Evolutionary conservation across 768 basidiomycete genomes (phyloP).

Genomic region (Heimioporus sp.): DNA sequence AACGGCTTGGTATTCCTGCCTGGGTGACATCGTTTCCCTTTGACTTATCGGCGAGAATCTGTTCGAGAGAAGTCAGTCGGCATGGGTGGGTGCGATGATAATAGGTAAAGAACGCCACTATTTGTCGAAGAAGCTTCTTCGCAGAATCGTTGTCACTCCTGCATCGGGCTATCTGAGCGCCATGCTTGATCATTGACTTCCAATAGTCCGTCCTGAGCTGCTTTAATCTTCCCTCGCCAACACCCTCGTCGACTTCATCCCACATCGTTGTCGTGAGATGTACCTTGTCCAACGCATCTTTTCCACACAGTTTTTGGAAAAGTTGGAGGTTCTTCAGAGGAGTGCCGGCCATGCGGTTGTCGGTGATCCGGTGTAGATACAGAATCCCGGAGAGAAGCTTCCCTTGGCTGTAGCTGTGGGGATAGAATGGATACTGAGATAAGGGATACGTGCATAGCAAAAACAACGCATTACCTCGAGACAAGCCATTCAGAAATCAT

Average conservation of each 20-base stretch:
- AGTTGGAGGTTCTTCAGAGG: slow-evolving; percentile 33
- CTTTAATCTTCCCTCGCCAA: slow-evolving; percentile 14
- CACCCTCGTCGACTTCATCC: slow-evolving; percentile 23
- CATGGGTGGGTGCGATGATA: no score
- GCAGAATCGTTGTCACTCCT: slow-evolving; percentile 6
- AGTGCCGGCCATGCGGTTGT: slow-evolving; percentile 36
- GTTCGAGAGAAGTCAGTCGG: no score
- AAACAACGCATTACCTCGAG: slow-evolving; percentile 1
- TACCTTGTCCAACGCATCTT: slow-evolving; percentile 29
- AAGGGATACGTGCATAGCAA: neutral
- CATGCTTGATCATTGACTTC: slow-evolving; percentile 5
- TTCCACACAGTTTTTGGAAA: slow-evolving; percentile 30
- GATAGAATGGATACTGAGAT: neutral
- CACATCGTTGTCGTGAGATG: slow-evolving; percentile 39
- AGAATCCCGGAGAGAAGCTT: slow-evolving; percentile 32
- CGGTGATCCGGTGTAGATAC: slow-evolving; percentile 40
- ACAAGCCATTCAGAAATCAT: slow-evolving; percentile 17
- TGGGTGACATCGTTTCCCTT: no score
- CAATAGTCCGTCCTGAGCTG: slow-evolving; percentile 1
- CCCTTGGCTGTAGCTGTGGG: slow-evolving; percentile 4
- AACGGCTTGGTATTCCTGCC: no score
- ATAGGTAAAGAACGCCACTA: neutral
- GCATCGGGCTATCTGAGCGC: slow-evolving; percentile 8
- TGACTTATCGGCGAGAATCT: no score
- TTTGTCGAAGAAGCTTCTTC: slow-evolving; percentile 5